Conservation (phyloP, 164 flowering plant species). For the Umbilicus rupestris region DNA sequence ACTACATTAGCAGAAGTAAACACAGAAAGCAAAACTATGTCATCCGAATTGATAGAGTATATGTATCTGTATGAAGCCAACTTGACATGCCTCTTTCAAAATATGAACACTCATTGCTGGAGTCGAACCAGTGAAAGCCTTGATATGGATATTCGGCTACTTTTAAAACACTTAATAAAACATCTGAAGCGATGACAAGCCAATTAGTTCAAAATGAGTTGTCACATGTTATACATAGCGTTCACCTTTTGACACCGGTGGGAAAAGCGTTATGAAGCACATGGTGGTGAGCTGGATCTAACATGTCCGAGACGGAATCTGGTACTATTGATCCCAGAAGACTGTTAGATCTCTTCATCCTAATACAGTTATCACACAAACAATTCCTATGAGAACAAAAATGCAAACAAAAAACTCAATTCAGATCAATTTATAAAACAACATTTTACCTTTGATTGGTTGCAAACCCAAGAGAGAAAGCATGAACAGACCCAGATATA, state of each 20-base stretch:
- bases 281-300: constrained; percentile 70
- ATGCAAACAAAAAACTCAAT: background rate
- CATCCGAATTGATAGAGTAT: background rate
- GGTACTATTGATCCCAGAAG: constrained; percentile 73
- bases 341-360: constrained; percentile 48
- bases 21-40: background rate
- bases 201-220: background rate
- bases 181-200: background rate
- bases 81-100: background rate
- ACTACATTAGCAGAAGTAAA: constrained; percentile 30
- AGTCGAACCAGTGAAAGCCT: background rate
- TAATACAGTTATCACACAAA: constrained; percentile 15
- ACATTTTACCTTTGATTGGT: constrained; percentile 45
- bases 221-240: background rate
- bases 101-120: too few relatives aligned
- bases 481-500: constrained; percentile 82
- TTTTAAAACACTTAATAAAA: background rate
- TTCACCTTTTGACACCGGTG: constrained; percentile 70
- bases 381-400: background rate
- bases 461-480: constrained; percentile 50
- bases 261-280: constrained; percentile 73
- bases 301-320: constrained; percentile 49
- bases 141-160: too few relatives aligned
- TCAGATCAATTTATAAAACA: background rate
- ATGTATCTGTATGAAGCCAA: background rate